phyloP scores from a whole-genome alignment of 768 basidiomycete genomes.

The Hericium coralloides region DNA sequence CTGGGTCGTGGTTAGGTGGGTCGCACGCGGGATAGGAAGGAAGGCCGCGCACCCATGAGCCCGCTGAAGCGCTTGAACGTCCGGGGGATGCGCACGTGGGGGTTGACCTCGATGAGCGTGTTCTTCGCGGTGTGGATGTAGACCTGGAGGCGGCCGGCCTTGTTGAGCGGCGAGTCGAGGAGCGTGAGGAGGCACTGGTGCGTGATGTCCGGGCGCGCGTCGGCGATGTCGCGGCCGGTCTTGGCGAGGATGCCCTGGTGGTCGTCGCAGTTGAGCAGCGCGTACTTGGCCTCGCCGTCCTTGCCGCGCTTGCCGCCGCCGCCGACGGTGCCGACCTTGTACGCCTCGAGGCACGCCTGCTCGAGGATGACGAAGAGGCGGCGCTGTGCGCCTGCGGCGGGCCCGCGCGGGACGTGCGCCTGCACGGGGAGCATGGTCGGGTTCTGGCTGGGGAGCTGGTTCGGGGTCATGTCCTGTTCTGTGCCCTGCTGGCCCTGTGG shows the following conservation, averaged over 20 bases:
- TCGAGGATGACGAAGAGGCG: constrained; percentile 85
- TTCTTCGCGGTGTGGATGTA: constrained; percentile 97
- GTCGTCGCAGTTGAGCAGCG: constrained; percentile 95
- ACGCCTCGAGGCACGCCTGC: constrained; percentile 94
- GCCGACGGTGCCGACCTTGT: constrained; percentile 62
- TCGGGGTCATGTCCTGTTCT: not conserved
- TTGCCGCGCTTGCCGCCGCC: constrained; percentile 44
- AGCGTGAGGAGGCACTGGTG: constrained; percentile 98
- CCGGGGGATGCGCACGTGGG: constrained; percentile 92
- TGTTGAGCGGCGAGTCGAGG: constrained; percentile 96
- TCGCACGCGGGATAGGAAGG: not conserved
- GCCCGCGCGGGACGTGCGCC: constrained; percentile 60
- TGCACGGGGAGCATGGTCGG: constrained; percentile 79
- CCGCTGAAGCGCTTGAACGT: constrained; percentile 99
- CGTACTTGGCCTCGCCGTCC: constrained; percentile 85
- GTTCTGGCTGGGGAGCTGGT: constrained; percentile 34
- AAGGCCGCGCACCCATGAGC: constrained; percentile 70
- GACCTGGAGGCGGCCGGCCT: constrained; percentile 91
- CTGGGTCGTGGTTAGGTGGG: constrained; percentile 30
- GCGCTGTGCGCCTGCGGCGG: constrained; percentile 42
- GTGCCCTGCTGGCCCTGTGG: not conserved
- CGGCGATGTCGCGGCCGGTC: constrained; percentile 95
- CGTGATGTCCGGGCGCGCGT: constrained; percentile 98
- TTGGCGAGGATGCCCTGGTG: constrained; percentile 98
- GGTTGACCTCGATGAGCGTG: constrained; percentile 96